A percentile compares a stretch with the other conserved stretches of the same genome.
phyloP scores from a whole-genome alignment of 257 asterid species.

The Lantana camara region DNA sequence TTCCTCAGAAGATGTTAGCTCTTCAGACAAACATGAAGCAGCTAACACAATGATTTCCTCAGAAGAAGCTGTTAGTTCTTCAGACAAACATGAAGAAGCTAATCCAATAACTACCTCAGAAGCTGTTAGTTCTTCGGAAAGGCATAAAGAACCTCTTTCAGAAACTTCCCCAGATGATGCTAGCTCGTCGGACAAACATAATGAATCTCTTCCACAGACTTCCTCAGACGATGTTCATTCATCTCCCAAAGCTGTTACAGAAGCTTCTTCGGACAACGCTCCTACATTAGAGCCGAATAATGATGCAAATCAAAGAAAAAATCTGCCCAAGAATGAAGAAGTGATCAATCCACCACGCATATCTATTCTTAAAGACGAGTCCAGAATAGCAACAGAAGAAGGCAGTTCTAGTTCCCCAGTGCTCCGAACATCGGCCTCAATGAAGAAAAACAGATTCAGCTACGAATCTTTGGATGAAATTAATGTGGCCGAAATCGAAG shows the following conservation, averaged over 20 bases:
- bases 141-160: no score
- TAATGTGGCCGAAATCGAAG: conserved; percentile 48
- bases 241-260: conserved; percentile 28
- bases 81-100: no score
- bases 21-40: no score
- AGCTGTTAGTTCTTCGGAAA: no score
- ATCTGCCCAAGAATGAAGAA: conserved; percentile 31
- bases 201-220: no score
- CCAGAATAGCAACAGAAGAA: conserved; percentile 28
- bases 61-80: no score
- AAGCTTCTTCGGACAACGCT: conserved; percentile 29
- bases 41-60: no score
- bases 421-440: conserved; percentile 35
- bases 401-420: conserved; percentile 33
- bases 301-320: conserved; percentile 20
- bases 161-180: no score
- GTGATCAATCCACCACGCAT: conserved; percentile 23
- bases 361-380: conserved; percentile 31
- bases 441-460: conserved; percentile 39
- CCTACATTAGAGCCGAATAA: conserved; percentile 21
- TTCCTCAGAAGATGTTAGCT: no score
- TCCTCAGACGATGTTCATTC: no score
- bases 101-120: no score
- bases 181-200: no score
- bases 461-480: conserved; percentile 43